Conservation (phyloP, 352 stramenopile genomes). For the Hyaloperonospora arabidopsidis region DNA sequence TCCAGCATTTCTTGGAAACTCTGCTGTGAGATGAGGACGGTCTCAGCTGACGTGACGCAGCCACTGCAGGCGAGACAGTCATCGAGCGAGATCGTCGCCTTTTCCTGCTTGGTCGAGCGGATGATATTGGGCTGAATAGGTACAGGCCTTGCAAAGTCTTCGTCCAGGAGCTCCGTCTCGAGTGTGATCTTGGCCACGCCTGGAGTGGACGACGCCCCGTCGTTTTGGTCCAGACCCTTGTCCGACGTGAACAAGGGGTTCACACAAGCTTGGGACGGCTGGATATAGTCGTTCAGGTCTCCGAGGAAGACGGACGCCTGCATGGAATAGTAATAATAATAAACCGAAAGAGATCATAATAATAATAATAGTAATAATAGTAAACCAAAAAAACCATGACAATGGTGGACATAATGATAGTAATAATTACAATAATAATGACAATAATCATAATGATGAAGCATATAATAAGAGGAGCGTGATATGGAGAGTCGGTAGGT, state of each 20-base stretch:
- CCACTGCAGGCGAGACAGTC: conserved; percentile 96
- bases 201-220: background rate
- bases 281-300: conserved; percentile 92
- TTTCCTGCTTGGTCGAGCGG: conserved; percentile 61
- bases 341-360: background rate
- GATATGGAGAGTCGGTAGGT: too few species aligned
- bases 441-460: too few species aligned
- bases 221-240: background rate
- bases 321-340: background rate
- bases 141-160: conserved; percentile 42
- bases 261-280: conserved; percentile 89
- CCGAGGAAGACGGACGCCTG: conserved; percentile 89
- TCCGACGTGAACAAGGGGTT: conserved; percentile 88
- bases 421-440: too few species aligned
- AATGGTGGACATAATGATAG: too few species aligned
- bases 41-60: conserved; percentile 97
- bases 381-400: too few species aligned
- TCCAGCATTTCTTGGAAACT: conserved; percentile 86
- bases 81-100: conserved; percentile 90
- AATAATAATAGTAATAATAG: background rate
- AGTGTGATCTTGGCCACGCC: conserved; percentile 69
- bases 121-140: conserved; percentile 69
- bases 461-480: too few species aligned
- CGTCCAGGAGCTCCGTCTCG: conserved; percentile 56
- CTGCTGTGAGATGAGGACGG: conserved; percentile 96